A percentile compares a stretch with the other conserved stretches of the same genome.
Conservation (phyloP, 805 yeast genomes). For the Metschnikowia lunata region DNA sequence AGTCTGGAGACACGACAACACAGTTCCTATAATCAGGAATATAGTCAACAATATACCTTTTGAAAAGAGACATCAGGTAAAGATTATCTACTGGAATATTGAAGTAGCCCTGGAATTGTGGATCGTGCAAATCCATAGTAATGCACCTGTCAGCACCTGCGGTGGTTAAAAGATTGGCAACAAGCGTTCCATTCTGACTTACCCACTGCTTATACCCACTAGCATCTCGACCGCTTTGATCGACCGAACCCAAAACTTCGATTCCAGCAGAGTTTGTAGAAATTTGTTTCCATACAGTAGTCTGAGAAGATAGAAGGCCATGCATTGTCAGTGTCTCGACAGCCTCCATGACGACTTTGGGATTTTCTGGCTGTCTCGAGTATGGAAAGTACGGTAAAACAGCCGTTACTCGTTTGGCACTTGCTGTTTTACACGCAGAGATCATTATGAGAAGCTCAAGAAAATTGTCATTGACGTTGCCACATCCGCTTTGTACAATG, state of each 20-base stretch:
- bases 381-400: conserved; percentile 93
- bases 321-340: conserved; percentile 10
- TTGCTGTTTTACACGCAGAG: conserved; percentile 90
- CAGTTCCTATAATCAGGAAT: conserved; percentile 80
- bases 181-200: conserved; percentile 88
- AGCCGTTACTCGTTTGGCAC: conserved; percentile 84
- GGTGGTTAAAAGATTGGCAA: conserved; percentile 80
- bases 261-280: conserved; percentile 32
- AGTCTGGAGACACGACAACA: conserved; percentile 95
- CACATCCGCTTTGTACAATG: conserved; percentile 82
- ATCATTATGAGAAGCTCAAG: conserved; percentile 78
- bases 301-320: conserved; percentile 10
- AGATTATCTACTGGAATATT: conserved; percentile 94
- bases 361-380: conserved; percentile 92
- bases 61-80: conserved; percentile 82
- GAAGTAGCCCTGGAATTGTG: conserved; percentile 97
- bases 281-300: conserved; percentile 22
- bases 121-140: conserved; percentile 97
- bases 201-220: conserved; percentile 91
- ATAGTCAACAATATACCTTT: conserved; percentile 72
- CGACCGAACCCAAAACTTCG: conserved; percentile 29
- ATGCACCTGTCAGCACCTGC: conserved; percentile 97
- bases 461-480: conserved; percentile 81
- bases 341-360: conserved; percentile 30
- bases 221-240: conserved; percentile 39